Evolutionary conservation across 208 protist species (phyloP).

Genomic region (Angomonas desouzai): DNA sequence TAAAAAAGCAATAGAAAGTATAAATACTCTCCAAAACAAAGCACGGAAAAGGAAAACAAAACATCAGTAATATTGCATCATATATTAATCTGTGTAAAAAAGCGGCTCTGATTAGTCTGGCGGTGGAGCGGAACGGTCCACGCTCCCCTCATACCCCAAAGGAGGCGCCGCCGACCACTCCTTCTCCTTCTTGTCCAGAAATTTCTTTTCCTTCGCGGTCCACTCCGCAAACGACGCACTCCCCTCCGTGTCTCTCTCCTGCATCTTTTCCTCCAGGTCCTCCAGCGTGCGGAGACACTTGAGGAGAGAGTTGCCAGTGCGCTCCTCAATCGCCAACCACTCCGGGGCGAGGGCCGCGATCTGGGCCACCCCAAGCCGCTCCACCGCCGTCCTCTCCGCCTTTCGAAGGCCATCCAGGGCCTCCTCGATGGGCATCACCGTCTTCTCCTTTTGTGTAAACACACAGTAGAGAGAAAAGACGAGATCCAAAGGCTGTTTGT

Average conservation of each 20-base stretch:
- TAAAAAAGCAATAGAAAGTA: too few relatives aligned
- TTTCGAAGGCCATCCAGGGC: constrained; percentile 35
- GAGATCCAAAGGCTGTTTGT: constrained; percentile 61
- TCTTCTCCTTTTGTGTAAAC: constrained; percentile 22
- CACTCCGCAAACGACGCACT: neutral
- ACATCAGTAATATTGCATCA: too few relatives aligned
- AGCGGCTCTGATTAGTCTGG: too few relatives aligned
- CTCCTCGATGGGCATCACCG: constrained; percentile 16
- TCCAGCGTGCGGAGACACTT: constrained; percentile 23
- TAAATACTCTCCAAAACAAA: too few relatives aligned
- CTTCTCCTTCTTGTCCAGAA: constrained; percentile 17
- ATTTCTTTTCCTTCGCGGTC: neutral
- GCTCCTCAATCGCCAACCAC: constrained; percentile 40
- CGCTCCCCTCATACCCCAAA: too few relatives aligned
- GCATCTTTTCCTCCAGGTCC: constrained; percentile 39
- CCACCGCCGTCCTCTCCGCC: constrained; percentile 27
- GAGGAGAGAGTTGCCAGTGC: constrained; percentile 12
- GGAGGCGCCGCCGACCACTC: neutral
- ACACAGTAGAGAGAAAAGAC: constrained; percentile 44
- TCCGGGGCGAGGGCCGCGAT: constrained; percentile 39
- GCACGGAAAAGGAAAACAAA: too few relatives aligned
- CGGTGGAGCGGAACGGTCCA: too few relatives aligned
- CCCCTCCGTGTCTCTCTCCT: constrained; percentile 1
- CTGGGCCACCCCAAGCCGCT: constrained; percentile 32
- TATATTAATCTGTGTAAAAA: too few relatives aligned